These are phyloP conservation scores for Triticum timopheevii DNA, from an alignment of 176 grass and related monocot genomes.

Conservation along the genomic window DNA sequence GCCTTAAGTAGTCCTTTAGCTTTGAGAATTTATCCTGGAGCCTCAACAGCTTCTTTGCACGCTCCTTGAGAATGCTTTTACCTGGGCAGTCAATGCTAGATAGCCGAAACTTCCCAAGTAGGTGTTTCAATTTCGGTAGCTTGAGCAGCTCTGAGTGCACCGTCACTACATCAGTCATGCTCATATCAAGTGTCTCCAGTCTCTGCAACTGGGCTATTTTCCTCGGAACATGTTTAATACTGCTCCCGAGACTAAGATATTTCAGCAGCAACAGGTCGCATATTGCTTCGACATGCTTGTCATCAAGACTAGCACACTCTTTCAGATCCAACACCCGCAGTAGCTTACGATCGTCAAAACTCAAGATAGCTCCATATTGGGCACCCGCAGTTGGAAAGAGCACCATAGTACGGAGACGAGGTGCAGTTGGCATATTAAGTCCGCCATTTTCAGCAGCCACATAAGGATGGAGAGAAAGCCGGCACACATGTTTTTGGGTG, in stretches of 20 bases:
- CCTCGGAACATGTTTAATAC: background rate
- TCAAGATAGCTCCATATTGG: background rate
- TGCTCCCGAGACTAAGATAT: background rate
- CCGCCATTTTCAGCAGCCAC: background rate
- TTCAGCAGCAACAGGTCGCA: background rate
- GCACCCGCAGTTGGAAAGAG: background rate
- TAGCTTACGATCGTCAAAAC: background rate
- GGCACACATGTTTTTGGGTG: background rate
- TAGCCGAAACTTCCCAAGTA: background rate
- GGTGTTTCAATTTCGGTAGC: background rate
- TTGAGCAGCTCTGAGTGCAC: background rate
- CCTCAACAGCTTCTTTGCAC: background rate
- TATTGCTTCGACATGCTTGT: background rate
- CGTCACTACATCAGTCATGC: background rate
- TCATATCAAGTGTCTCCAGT: background rate
- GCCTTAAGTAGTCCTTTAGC: no score
- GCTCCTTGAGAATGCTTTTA: no score
- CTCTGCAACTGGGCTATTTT: fast-evolving
- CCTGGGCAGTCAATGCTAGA: background rate
- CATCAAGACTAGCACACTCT: background rate
- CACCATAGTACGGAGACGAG: background rate
- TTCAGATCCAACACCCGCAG: background rate
- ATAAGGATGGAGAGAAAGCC: background rate
- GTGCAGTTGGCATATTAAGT: background rate
- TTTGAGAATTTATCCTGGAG: no score